Conservation (phyloP, 1,139 yeast species). For the Candida gigantensis region DNA sequence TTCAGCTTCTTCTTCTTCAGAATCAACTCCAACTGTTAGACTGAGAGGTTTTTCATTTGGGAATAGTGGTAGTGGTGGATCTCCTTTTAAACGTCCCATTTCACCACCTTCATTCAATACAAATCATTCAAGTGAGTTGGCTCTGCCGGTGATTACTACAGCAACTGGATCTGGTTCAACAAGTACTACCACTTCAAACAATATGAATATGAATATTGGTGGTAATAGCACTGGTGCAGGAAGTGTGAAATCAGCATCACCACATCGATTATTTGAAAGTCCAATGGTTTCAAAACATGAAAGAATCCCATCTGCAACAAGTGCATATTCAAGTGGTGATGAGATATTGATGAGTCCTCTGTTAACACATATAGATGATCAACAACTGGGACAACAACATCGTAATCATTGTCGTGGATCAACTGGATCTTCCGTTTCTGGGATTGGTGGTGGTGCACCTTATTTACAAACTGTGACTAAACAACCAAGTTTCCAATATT, state of each 20-base stretch:
- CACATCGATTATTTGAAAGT: slow-evolving; percentile 26
- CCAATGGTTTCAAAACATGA: slow-evolving; percentile 31
- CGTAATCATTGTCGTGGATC: too few relatives aligned
- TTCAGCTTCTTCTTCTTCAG: slow-evolving; percentile 42
- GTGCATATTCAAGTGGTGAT: slow-evolving; percentile 40
- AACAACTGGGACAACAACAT: too few relatives aligned
- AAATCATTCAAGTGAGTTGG: background rate
- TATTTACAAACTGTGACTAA: slow-evolving; percentile 6
- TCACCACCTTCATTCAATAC: slow-evolving; percentile 23
- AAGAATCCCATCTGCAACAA: slow-evolving; percentile 35
- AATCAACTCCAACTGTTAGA: slow-evolving; percentile 36
- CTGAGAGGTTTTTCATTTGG: slow-evolving; percentile 42
- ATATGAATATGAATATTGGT: background rate
- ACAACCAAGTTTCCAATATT: slow-evolving; percentile 18
- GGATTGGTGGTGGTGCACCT: slow-evolving; percentile 9
- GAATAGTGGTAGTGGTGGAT: slow-evolving; percentile 21
- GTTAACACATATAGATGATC: slow-evolving; percentile 2
- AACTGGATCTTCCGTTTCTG: too few relatives aligned
- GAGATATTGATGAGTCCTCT: slow-evolving; percentile 20
- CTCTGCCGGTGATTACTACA: background rate
- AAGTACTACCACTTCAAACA: background rate
- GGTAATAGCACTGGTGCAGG: slow-evolving; percentile 2
- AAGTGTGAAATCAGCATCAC: slow-evolving; percentile 29
- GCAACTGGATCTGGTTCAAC: background rate
- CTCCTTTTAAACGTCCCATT: slow-evolving; percentile 27